Conservation (phyloP, 306 rosid genomes). For the Glycine soja region DNA sequence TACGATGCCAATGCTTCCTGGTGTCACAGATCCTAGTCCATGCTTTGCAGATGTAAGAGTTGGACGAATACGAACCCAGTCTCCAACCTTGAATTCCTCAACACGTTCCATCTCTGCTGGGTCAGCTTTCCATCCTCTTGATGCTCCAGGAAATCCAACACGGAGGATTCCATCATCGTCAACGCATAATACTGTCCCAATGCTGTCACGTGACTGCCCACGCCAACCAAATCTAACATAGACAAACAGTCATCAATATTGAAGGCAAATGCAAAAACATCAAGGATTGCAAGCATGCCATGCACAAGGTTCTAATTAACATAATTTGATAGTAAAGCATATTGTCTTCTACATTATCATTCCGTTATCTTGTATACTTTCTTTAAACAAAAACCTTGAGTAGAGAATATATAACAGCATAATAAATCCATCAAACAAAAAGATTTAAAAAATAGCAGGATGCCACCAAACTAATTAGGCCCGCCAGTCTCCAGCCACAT, state of each 20-base stretch:
- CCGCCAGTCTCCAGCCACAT: not conserved
- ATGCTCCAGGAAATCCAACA: constrained; percentile 99
- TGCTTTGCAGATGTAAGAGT: constrained; percentile 96
- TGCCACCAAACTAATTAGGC: constrained; percentile 21
- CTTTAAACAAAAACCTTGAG: not conserved
- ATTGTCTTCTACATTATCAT: not conserved
- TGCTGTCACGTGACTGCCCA: constrained; percentile 95
- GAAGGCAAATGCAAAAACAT: constrained; percentile 31
- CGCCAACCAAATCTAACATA: constrained; percentile 96
- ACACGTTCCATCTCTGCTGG: constrained; percentile 99
- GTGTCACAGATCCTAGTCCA: constrained; percentile 97
- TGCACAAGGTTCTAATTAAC: constrained; percentile 36
- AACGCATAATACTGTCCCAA: constrained; percentile 96
- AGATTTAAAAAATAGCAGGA: not conserved
- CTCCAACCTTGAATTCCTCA: constrained; percentile 97
- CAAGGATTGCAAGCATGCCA: constrained; percentile 19
- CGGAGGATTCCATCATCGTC: constrained; percentile 98
- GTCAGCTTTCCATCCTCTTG: constrained; percentile 99
- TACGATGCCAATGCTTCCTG: constrained; percentile 98
- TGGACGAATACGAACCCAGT: constrained; percentile 98
- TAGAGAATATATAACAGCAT: constrained; percentile 10
- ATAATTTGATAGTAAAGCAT: constrained; percentile 9
- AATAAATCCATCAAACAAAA: constrained; percentile 6
- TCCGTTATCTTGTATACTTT: not conserved
- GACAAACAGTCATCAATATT: constrained; percentile 39